Evolutionary conservation across 148 eudicot genomes (phyloP).

Genomic region (Vaccinium darrowii): DNA sequence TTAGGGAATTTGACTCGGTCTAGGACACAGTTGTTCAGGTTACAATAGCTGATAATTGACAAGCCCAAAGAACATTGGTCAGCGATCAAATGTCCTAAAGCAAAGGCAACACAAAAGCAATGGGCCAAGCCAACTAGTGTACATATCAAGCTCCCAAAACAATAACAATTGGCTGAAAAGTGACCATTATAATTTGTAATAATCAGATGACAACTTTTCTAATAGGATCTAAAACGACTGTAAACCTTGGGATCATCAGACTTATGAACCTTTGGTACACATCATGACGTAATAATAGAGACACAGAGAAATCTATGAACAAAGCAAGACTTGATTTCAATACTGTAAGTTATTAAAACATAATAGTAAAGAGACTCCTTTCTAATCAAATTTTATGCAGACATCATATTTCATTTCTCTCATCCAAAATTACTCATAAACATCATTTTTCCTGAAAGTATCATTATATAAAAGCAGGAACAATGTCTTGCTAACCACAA

Average conservation of each 20-base stretch:
- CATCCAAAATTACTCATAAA: background rate
- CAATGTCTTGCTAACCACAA: background rate
- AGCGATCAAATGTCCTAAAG: background rate
- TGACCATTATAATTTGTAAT: background rate
- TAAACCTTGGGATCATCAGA: too few relatives aligned
- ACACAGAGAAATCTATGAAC: background rate
- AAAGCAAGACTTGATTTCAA: background rate
- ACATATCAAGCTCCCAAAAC: background rate
- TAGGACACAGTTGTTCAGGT: background rate
- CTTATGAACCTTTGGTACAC: background rate
- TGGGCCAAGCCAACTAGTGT: background rate
- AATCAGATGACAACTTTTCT: background rate
- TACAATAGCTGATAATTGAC: background rate
- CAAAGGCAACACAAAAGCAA: background rate
- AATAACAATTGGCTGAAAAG: background rate
- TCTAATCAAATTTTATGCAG: background rate
- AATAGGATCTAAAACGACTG: background rate
- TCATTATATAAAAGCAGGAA: background rate
- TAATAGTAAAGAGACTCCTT: background rate
- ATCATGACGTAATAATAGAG: background rate
- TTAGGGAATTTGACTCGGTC: background rate
- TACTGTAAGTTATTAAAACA: background rate
- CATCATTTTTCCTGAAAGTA: background rate
- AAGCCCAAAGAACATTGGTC: constrained; percentile 2
- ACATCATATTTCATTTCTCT: background rate